Conservation (phyloP, 169 alveolate species). For the Eimeria falciformis region DNA sequence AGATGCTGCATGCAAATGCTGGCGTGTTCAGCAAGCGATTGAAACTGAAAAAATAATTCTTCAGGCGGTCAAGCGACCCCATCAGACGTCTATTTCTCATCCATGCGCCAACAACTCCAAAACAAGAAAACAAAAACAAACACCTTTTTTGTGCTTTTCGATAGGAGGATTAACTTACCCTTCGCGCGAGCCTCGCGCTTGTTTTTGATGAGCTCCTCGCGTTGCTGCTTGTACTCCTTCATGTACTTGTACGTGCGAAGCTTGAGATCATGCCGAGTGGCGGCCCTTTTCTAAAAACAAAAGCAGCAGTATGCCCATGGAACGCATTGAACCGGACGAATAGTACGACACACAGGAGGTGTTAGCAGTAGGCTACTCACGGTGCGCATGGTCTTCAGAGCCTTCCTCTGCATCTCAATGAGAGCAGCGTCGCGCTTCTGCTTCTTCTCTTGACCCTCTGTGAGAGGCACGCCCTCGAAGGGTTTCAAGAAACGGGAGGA, state of each 20-base stretch:
- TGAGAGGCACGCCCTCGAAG: conserved; percentile 77
- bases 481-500: conserved; percentile 70
- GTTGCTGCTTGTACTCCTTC: conserved; percentile 76
- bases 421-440: conserved; percentile 78
- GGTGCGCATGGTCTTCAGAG: conserved; percentile 65
- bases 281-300: conserved; percentile 67
- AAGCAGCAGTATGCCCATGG: background rate
- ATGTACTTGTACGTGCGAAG: conserved; percentile 80
- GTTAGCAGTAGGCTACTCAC: background rate
- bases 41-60: conserved; percentile 11
- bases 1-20: too few species aligned
- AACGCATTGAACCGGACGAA: background rate
- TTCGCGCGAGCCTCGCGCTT: conserved; percentile 76
- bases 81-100: background rate
- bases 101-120: background rate
- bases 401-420: conserved; percentile 73
- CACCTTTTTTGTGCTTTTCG: background rate
- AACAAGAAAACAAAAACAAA: background rate
- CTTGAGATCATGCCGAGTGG: conserved; percentile 77
- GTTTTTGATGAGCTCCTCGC: conserved; percentile 73
- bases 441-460: conserved; percentile 79
- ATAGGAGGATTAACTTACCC: conserved; percentile 19
- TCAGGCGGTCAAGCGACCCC: background rate
- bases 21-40: conserved; percentile 67
- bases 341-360: background rate